A percentile compares a stretch with the other conserved stretches of the same genome.
These are phyloP conservation scores for Coniochaeta ligniaria DNA, from an alignment of 2,329 filamentous ascomycete genomes.

Conservation along the genomic window DNA sequence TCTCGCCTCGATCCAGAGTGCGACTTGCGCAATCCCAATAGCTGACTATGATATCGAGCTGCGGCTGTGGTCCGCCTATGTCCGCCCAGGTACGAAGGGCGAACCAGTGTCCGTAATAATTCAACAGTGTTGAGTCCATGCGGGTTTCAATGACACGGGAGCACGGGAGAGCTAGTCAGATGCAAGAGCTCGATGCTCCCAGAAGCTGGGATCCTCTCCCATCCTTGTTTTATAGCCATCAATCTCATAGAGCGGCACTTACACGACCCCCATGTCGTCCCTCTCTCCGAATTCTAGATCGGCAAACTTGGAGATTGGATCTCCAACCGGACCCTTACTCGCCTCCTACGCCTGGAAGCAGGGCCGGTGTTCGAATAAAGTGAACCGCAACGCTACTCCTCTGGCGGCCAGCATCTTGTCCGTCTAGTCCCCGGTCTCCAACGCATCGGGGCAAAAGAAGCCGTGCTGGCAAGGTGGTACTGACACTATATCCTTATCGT, in stretches of 20 bases:
- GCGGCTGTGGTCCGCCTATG: background rate
- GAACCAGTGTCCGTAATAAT: background rate
- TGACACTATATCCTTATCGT: background rate
- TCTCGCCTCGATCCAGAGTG: background rate
- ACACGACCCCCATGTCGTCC: background rate
- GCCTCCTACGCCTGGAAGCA: background rate
- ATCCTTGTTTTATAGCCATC: background rate
- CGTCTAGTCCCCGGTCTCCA: background rate
- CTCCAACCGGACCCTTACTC: background rate
- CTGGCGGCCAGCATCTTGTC: background rate
- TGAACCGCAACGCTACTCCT: background rate
- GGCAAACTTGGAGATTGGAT: background rate
- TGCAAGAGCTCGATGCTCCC: background rate
- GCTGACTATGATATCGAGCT: background rate
- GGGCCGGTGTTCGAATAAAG: background rate
- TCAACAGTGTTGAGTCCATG: no score
- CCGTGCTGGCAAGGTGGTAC: background rate
- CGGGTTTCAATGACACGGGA: no score
- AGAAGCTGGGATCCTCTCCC: background rate
- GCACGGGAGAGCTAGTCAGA: background rate
- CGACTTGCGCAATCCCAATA: background rate
- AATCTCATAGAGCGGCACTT: background rate
- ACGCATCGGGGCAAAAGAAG: background rate
- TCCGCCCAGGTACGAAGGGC: background rate
- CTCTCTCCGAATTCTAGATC: background rate